Conservation (phyloP, 2,329 filamentous ascomycete genomes). For the Fusarium albidum region DNA sequence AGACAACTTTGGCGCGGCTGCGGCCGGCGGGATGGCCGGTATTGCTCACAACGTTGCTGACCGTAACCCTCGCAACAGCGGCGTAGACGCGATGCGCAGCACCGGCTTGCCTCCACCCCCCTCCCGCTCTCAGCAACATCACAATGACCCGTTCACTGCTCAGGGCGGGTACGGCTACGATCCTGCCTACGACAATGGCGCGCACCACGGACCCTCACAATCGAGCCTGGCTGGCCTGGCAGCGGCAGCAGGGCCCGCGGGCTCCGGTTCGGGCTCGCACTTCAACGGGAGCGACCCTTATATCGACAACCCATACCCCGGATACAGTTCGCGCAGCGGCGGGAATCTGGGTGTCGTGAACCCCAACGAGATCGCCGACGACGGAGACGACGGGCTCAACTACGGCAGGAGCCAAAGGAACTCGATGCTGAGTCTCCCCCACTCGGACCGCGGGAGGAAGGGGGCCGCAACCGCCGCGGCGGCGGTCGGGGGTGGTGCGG, state of each 20-base stretch:
- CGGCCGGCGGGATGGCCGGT: slow-evolving; percentile 72
- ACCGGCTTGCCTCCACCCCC: slow-evolving; percentile 48
- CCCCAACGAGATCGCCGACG: slow-evolving; percentile 82
- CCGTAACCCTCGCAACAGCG: slow-evolving; percentile 70
- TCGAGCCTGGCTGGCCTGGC: slow-evolving; percentile 46
- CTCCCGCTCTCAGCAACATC: slow-evolving; percentile 43
- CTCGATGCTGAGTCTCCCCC: slow-evolving; percentile 67
- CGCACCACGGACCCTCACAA: slow-evolving; percentile 42
- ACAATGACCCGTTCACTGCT: slow-evolving; percentile 29
- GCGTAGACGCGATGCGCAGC: slow-evolving; percentile 66
- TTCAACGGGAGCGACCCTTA: slow-evolving; percentile 53
- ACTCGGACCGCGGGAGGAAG: slow-evolving; percentile 46
- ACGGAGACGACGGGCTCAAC: slow-evolving; percentile 84
- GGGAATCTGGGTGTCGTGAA: slow-evolving; percentile 70
- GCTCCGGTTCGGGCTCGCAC: slow-evolving; percentile 25
- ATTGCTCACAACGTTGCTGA: slow-evolving; percentile 73
- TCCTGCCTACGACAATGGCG: slow-evolving; percentile 16
- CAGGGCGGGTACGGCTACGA: slow-evolving; percentile 39
- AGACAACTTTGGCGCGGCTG: slow-evolving; percentile 71
- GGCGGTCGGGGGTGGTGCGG: slow-evolving; percentile 54
- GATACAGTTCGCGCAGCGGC: slow-evolving; percentile 56
- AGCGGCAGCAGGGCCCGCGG: slow-evolving; percentile 41
- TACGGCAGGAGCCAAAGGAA: slow-evolving; percentile 59
- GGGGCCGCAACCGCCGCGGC: slow-evolving; percentile 48
- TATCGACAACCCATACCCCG: slow-evolving; percentile 72